A percentile compares a stretch with the other conserved stretches of the same genome.
Evolutionary conservation across 208 protist species (phyloP).

Genomic region (Wallacemonas sp.): DNA sequence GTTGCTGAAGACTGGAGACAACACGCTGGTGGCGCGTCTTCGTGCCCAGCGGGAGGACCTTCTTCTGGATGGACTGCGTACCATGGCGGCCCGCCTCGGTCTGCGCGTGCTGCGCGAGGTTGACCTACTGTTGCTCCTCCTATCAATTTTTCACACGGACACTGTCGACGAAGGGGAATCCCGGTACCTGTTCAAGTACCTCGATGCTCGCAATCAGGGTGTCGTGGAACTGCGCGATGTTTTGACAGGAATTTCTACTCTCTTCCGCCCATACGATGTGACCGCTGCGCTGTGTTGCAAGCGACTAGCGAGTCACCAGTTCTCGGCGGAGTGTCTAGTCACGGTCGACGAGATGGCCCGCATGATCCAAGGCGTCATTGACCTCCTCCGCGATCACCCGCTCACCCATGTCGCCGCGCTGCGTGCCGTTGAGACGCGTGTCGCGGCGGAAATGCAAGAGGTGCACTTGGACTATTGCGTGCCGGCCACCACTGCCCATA

Average conservation of each 20-base stretch:
- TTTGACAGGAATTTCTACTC: constrained; percentile 17
- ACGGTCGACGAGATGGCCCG: constrained; percentile 27
- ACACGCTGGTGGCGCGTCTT: constrained; percentile 22
- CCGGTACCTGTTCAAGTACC: constrained; percentile 37
- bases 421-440: not conserved
- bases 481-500: constrained; percentile 16
- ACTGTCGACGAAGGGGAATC: constrained; percentile 21
- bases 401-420: not conserved
- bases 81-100: constrained; percentile 24
- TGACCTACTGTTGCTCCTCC: constrained; percentile 20
- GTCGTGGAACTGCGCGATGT: constrained; percentile 27
- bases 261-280: constrained; percentile 26
- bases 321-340: constrained; percentile 30
- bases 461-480: constrained; percentile 27
- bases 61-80: constrained; percentile 18
- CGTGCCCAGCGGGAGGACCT: not conserved
- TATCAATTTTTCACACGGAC: constrained; percentile 5
- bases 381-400: not conserved
- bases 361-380: constrained; percentile 20
- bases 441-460: constrained; percentile 2
- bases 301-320: constrained; percentile 19
- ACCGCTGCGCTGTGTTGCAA: constrained; percentile 30
- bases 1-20: constrained; percentile 18
- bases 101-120: constrained; percentile 24
- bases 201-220: constrained; percentile 22